phyloP scores from a whole-genome alignment of 108 stramenopile species.

The Nitzschia sp. region DNA sequence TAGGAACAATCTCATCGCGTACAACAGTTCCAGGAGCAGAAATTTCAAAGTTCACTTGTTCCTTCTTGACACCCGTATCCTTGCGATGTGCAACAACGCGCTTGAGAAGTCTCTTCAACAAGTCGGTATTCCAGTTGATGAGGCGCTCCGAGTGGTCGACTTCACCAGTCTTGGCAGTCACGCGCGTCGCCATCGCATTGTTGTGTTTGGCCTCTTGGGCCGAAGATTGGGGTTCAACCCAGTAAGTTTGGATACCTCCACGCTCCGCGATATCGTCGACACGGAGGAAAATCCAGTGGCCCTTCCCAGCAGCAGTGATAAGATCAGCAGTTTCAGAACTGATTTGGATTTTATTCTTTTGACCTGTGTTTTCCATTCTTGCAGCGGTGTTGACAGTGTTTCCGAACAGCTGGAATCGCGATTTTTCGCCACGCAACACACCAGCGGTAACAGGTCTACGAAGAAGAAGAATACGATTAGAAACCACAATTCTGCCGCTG shows the following conservation, averaged over 20 bases:
- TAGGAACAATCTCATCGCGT: conserved; percentile 6
- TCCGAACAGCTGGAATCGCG: conserved; percentile 20
- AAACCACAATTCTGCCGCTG: no score
- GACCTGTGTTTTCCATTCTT: conserved; percentile 14
- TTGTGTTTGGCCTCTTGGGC: conserved; percentile 19
- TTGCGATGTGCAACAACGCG: conserved; percentile 20
- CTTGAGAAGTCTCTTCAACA: conserved; percentile 19
- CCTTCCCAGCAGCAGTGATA: conserved; percentile 17
- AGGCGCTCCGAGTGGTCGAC: conserved; percentile 10
- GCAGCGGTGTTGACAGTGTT: conserved; percentile 20
- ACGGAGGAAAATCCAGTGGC: conserved; percentile 33
- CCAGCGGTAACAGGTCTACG: conserved; percentile 15
- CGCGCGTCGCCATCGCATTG: conserved; percentile 9
- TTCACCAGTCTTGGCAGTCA: background rate
- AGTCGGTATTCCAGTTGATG: conserved; percentile 28
- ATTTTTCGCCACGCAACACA: conserved; percentile 22
- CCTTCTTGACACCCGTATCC: conserved; percentile 8
- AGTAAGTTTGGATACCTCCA: conserved; percentile 25
- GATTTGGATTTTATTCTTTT: conserved; percentile 13
- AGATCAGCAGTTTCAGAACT: conserved; percentile 19
- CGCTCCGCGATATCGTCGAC: conserved; percentile 16
- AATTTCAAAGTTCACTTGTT: background rate
- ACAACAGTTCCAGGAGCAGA: background rate
- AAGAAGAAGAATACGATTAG: no score
- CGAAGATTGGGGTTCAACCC: conserved; percentile 15